Base-by-base conservation (phyloP, 2,329 filamentous ascomycete genomes). In the Emmonsia crescens region DNA sequence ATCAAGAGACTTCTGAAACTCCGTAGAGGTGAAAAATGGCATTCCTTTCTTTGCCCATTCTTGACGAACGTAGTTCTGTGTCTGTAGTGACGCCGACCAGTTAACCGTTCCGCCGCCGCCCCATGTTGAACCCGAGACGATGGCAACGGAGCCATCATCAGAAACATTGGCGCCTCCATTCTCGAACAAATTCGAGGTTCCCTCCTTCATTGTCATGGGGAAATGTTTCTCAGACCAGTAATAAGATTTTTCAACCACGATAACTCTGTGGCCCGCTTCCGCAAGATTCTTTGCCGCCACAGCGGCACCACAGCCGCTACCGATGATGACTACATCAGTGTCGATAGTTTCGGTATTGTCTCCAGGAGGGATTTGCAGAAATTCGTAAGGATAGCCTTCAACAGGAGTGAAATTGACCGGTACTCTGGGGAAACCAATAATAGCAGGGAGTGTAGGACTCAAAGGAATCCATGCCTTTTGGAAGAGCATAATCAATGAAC, bases 71-170 rank as follows among this genome's bases (percentile, higher is more conserved):
- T 81, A 89, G 31, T 83, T 85, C 70, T 93, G 89, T 0, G 89
- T 88, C 66, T 86, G 83, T 19, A 86, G 71, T 3, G 80, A 81
- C 5, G 84, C 83, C 29, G 79, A 88, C 91, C 91, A 96, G 74
- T 96, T 96, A 68, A 96, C 76, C 0, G 89, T 91, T 5, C 91
- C 91, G 61, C 92, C 92, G 49, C 92, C 92, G 36, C 92, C 92
- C 84, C 88, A 96, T 38, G 83, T 83, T 61, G 84, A 83, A 1
- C 89, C 92, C 0, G 88, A 83, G 2, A 89, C 72, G 14, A 93
- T 73, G 19, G 77, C 82, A 38, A 87, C 77, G 5, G 82, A 81
- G 12, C 78, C 77, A 68, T 88, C 82, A 63, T 87, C 78, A 64
- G 79, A 78, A 66, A 80, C 68, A 5, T 82, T 68, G 21, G 83